Evolutionary conservation across 2,329 filamentous ascomycete species (phyloP).

Genomic region (Geosmithia putterillii): DNA sequence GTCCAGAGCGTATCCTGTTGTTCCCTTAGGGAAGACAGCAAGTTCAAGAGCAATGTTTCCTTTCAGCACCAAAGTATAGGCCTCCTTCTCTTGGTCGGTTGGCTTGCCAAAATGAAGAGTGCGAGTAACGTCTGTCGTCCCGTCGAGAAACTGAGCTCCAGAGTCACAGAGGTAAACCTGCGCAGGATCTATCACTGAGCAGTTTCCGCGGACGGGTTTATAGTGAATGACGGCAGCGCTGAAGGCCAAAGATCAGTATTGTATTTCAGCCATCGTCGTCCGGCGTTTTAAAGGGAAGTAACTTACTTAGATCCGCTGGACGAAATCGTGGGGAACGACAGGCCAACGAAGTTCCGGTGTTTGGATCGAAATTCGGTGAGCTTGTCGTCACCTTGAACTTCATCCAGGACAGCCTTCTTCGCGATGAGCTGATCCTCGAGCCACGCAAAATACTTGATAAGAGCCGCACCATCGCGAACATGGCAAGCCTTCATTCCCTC

Average conservation of each 20-base stretch:
- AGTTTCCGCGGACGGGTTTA: constrained; percentile 72
- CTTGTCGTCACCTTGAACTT: constrained; percentile 86
- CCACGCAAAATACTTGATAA: constrained; percentile 94
- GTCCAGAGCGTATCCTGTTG: constrained; percentile 86
- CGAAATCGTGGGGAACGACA: constrained; percentile 94
- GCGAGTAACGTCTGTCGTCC: constrained; percentile 89
- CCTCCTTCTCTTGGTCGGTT: constrained; percentile 69
- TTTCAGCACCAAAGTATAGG: constrained; percentile 90
- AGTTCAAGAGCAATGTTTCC: constrained; percentile 82
- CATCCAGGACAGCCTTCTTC: constrained; percentile 65
- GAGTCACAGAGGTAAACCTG: constrained; percentile 93
- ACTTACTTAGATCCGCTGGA: constrained; percentile 69
- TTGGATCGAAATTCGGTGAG: constrained; percentile 62
- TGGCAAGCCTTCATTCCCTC: constrained; percentile 92
- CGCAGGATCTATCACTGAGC: constrained; percentile 70
- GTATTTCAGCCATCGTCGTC: not conserved
- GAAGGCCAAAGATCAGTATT: not conserved
- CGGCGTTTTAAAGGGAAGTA: not conserved
- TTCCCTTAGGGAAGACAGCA: constrained; percentile 86
- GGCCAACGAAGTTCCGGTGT: constrained; percentile 66
- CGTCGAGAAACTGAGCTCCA: constrained; percentile 90
- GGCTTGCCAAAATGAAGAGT: constrained; percentile 87
- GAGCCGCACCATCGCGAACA: constrained; percentile 79
- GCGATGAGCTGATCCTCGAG: constrained; percentile 75
- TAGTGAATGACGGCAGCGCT: constrained; percentile 97